A percentile compares a stretch with the other conserved stretches of the same genome.
Conservation (phyloP, 176 grass and related monocot genomes). For the Paspalum notatum region DNA sequence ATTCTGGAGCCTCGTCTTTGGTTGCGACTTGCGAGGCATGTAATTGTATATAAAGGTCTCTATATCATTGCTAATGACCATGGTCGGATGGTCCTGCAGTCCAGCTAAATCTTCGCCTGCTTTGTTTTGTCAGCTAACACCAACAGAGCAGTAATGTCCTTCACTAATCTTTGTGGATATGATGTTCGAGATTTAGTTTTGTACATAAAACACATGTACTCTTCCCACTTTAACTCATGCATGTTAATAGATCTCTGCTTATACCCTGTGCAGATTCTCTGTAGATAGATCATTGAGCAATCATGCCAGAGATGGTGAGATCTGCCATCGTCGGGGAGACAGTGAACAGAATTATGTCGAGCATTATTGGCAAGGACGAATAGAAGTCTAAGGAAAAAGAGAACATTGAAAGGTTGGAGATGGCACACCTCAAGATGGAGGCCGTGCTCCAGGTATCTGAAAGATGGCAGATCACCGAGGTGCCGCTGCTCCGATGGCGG, state of each 20-base stretch:
- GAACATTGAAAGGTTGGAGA: slow-evolving; percentile 26
- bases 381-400: neutral
- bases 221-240: neutral
- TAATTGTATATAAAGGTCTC: neutral
- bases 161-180: neutral
- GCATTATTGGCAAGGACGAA: neutral
- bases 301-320: slow-evolving; percentile 17
- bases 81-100: neutral
- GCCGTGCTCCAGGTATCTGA: neutral
- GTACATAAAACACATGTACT: neutral
- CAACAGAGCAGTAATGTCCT: neutral
- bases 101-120: neutral
- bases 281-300: neutral
- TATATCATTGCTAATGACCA: neutral
- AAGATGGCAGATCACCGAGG: neutral
- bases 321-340: neutral
- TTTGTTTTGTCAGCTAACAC: neutral
- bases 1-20: neutral
- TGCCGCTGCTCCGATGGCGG: neutral
- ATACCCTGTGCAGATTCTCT: neutral
- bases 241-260: neutral
- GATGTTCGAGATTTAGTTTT: no score
- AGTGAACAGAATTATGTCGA: neutral
- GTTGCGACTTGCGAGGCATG: neutral
- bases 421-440: slow-evolving; percentile 21